A percentile compares a stretch with the other conserved stretches of the same genome.
phyloP scores from a whole-genome alignment of 345 rosid genomes.

The Geranium brycei region DNA sequence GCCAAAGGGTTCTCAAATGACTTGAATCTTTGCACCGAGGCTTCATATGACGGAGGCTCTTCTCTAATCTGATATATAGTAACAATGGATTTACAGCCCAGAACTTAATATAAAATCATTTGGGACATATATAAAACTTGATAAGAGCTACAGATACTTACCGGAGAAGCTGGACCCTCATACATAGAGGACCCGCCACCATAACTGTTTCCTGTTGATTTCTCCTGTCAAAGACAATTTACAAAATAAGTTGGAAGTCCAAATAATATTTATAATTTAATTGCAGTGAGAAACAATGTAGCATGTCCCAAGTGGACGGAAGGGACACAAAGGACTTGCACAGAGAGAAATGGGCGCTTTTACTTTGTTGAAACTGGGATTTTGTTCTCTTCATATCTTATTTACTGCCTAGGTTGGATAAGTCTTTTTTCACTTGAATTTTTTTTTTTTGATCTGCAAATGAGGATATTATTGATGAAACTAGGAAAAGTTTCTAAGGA shows the following conservation, averaged over 20 bases:
- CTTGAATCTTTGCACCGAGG: constrained; percentile 37
- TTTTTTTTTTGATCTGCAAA: too few relatives aligned
- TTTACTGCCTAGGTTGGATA: too few relatives aligned
- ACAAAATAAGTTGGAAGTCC: background rate
- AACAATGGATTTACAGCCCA: constrained; percentile 3
- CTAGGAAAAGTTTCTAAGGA: too few relatives aligned
- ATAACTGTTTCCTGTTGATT: constrained; percentile 41
- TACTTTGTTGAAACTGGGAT: too few relatives aligned
- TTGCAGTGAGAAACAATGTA: background rate
- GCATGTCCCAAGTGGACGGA: background rate
- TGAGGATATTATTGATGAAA: too few relatives aligned
- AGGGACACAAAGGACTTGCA: too few relatives aligned
- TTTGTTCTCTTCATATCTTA: too few relatives aligned
- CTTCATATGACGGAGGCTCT: constrained; percentile 80
- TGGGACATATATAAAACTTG: background rate
- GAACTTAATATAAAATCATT: background rate
- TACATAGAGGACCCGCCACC: constrained; percentile 30
- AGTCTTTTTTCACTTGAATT: too few relatives aligned
- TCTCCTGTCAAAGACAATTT: constrained; percentile 35
- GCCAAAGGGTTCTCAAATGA: constrained; percentile 76
- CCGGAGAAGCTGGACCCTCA: constrained; percentile 66
- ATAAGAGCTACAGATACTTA: constrained; percentile 16
- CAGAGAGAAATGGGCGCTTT: too few relatives aligned
- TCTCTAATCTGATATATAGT: constrained; percentile 50
- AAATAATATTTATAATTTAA: too few relatives aligned